Evolutionary conservation across 805 yeast genomes (phyloP).

Genomic region (Starmerella riodocensis): DNA sequence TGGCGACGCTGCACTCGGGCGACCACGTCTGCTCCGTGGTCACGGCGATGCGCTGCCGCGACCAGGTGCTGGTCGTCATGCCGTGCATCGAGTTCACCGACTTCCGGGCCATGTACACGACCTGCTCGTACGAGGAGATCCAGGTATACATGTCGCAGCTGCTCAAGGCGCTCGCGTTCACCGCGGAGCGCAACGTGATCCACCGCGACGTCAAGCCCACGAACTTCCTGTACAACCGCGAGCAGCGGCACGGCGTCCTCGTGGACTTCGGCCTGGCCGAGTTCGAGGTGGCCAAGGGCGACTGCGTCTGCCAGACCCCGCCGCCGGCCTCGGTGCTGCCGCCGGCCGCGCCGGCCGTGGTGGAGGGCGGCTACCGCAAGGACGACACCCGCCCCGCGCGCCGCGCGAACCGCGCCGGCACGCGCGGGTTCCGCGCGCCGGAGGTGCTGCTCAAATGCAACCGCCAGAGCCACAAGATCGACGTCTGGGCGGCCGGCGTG

Average conservation of each 20-base stretch:
- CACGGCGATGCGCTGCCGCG: conserved; percentile 76
- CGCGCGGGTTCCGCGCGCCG: conserved; percentile 90
- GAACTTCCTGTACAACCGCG: conserved; percentile 57
- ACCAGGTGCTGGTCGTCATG: conserved; percentile 83
- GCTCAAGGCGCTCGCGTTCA: conserved; percentile 58
- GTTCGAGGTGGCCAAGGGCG: conserved; percentile 26
- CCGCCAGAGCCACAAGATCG: conserved; percentile 68
- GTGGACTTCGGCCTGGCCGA: conserved; percentile 93
- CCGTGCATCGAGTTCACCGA: conserved; percentile 88
- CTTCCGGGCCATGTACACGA: conserved; percentile 74
- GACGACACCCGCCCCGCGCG: conserved; percentile 79
- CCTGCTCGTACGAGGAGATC: conserved; percentile 65
- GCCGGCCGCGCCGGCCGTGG: conserved; percentile 23
- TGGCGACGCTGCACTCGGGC: conserved; percentile 32
- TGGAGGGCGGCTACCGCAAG: conserved; percentile 61
- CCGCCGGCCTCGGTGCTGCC: conserved; percentile 13
- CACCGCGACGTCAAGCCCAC: conserved; percentile 91
- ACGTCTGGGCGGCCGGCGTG: conserved; percentile 88
- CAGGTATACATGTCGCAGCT: conserved; percentile 69
- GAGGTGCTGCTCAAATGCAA: conserved; percentile 81
- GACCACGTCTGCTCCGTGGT: conserved; percentile 74
- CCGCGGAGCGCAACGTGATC: conserved; percentile 64
- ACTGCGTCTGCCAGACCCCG: conserved; percentile 14
- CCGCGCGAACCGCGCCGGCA: conserved; percentile 94
- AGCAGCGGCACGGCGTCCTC: conserved; percentile 57